Percentiles rank a stretch among this genome's conserved stretches.
phyloP scores from a whole-genome alignment of 805 yeast species.

The Starmera dryadoides region DNA sequence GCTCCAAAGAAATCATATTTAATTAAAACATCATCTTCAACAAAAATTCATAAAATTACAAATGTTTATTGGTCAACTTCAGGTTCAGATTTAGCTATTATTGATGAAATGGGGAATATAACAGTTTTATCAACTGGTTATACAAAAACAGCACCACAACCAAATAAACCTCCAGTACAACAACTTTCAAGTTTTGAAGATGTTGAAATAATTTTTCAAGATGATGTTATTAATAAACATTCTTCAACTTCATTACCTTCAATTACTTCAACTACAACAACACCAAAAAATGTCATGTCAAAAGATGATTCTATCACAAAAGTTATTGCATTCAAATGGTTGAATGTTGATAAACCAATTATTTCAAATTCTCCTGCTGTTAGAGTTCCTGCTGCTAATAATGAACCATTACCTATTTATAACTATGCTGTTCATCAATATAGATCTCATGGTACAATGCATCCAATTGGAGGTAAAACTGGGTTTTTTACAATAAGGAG shows the following conservation, averaged over 20 bases:
- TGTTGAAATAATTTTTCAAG: slow-evolving; percentile 27
- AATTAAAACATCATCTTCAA: slow-evolving; percentile 17
- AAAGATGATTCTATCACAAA: slow-evolving; percentile 26
- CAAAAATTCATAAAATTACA: slow-evolving; percentile 28
- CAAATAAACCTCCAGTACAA: slow-evolving; percentile 23
- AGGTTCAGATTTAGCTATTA: slow-evolving; percentile 75
- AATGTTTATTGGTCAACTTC: slow-evolving; percentile 67
- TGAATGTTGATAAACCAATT: slow-evolving; percentile 62
- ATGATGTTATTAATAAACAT: slow-evolving; percentile 23
- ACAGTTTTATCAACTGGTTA: slow-evolving; percentile 50
- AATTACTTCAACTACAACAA: slow-evolving; percentile 15
- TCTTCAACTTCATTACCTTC: slow-evolving; percentile 16
- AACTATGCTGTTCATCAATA: slow-evolving; percentile 54
- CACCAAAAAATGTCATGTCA: slow-evolving; percentile 24
- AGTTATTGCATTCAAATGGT: slow-evolving; percentile 59
- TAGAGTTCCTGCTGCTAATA: slow-evolving; percentile 15
- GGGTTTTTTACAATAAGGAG: slow-evolving; percentile 63
- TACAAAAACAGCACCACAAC: slow-evolving; percentile 25
- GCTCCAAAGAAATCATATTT: slow-evolving; percentile 16
- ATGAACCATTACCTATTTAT: slow-evolving; percentile 22
- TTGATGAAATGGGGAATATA: slow-evolving; percentile 65
- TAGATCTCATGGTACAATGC: slow-evolving; percentile 54
- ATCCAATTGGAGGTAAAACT: slow-evolving; percentile 61
- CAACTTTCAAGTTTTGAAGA: slow-evolving; percentile 18
- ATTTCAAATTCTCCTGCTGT: slow-evolving; percentile 54